phyloP scores from a whole-genome alignment of 805 yeast species.

The Teunomyces aglyptinius region DNA sequence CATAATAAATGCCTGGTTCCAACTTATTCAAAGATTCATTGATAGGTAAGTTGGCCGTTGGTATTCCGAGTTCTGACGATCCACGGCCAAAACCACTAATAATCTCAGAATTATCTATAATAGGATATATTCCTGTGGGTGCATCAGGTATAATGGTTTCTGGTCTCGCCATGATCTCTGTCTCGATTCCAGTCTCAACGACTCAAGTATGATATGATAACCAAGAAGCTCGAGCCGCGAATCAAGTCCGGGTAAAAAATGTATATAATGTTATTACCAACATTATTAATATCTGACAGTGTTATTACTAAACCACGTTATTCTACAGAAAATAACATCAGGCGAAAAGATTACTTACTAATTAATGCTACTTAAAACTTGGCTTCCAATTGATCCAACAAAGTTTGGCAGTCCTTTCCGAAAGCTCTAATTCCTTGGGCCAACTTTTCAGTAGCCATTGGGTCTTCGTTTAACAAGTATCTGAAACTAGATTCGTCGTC shows the following conservation, averaged over 20 bases:
- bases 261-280: not conserved
- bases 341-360: not conserved
- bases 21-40: slow-evolving; percentile 42
- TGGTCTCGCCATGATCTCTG: slow-evolving; percentile 7
- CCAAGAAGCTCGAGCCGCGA: not conserved
- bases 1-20: slow-evolving; percentile 87
- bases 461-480: slow-evolving; percentile 88
- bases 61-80: slow-evolving; percentile 87
- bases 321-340: not conserved
- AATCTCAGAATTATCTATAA: slow-evolving; percentile 45
- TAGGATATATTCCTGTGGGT: slow-evolving; percentile 38
- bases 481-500: slow-evolving; percentile 90
- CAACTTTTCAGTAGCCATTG: slow-evolving; percentile 97
- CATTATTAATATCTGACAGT: not conserved
- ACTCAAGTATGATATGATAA: not conserved
- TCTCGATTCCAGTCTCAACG: not conserved
- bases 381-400: slow-evolving; percentile 63
- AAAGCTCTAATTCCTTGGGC: slow-evolving; percentile 97
- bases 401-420: slow-evolving; percentile 87
- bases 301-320: not conserved
- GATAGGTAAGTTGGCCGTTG: slow-evolving; percentile 88
- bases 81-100: slow-evolving; percentile 95
- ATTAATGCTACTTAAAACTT: slow-evolving; percentile 38
- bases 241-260: not conserved
- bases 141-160: slow-evolving; percentile 37